Evolutionary conservation across 2,329 filamentous ascomycete genomes (phyloP).

Genomic region (Lasiodiplodia theobromae): DNA sequence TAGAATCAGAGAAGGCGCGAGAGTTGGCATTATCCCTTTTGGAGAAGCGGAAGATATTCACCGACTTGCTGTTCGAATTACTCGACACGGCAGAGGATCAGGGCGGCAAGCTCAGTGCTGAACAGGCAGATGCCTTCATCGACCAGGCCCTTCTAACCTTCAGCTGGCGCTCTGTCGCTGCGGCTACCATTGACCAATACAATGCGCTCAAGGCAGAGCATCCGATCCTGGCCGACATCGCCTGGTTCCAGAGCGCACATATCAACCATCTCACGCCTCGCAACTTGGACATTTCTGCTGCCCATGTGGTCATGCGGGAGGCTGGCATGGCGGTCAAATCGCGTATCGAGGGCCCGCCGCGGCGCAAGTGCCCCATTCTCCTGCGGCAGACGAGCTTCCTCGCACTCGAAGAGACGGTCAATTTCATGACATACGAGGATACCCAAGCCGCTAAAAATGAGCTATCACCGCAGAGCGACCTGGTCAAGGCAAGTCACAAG

Average conservation of each 20-base stretch:
- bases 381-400: constrained; percentile 63
- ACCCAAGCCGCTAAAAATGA: constrained; percentile 25
- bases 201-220: constrained; percentile 52
- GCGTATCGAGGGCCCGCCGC: constrained; percentile 60
- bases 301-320: constrained; percentile 53
- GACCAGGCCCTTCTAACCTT: constrained; percentile 56
- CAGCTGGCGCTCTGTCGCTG: constrained; percentile 55
- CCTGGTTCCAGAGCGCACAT: constrained; percentile 55
- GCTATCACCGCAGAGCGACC: too few species aligned
- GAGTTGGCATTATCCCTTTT: constrained; percentile 46
- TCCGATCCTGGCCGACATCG: constrained; percentile 58
- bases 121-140: constrained; percentile 50
- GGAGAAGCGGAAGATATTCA: constrained; percentile 53
- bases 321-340: constrained; percentile 56
- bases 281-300: constrained; percentile 57
- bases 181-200: constrained; percentile 53
- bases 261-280: constrained; percentile 62
- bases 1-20: constrained; percentile 43
- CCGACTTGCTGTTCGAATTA: constrained; percentile 35
- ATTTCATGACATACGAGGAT: constrained; percentile 43
- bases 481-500: constrained; percentile 50
- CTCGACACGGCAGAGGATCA: constrained; percentile 46
- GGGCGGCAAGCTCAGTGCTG: constrained; percentile 37
- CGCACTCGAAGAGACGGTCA: constrained; percentile 58
- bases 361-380: constrained; percentile 55